Conservation (phyloP, 2,329 filamentous ascomycete genomes). For the Aspergillus brunneoviolaceus region DNA sequence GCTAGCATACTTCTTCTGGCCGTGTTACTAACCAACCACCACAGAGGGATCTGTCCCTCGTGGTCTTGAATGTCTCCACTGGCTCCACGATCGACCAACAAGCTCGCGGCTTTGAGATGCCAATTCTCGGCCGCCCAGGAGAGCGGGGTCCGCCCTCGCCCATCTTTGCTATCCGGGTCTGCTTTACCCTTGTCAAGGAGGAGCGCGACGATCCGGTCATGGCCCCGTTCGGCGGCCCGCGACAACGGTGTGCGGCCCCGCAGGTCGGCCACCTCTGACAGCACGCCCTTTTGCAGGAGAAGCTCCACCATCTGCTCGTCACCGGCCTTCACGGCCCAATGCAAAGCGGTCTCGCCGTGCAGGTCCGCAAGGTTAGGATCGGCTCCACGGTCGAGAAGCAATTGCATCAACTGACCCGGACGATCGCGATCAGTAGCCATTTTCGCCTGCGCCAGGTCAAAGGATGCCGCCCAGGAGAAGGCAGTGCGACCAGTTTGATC, state of each 20-base stretch:
- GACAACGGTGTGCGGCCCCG: constrained; percentile 16
- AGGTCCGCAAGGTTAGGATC: constrained; percentile 13
- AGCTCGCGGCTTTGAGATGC: constrained; percentile 7
- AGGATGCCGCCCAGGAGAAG: constrained; percentile 14
- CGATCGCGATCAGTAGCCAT: not conserved
- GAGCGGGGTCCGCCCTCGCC: constrained; percentile 9
- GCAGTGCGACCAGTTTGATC: constrained; percentile 13
- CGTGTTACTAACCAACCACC: constrained; percentile 15
- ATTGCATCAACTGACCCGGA: constrained; percentile 5
- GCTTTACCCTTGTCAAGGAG: constrained; percentile 6
- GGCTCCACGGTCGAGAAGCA: constrained; percentile 13
- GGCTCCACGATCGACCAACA: constrained; percentile 7
- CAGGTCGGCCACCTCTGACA: constrained; percentile 4
- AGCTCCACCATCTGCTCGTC: constrained; percentile 9
- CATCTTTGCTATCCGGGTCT: constrained; percentile 11
- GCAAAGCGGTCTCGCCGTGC: constrained; percentile 14
- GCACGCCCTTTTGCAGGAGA: constrained; percentile 10
- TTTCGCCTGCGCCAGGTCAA: not conserved
- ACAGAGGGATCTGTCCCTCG: constrained; percentile 16
- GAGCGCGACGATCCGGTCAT: constrained; percentile 1
- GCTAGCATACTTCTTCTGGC: not conserved
- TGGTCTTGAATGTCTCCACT: constrained; percentile 15
- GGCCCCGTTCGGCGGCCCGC: constrained; percentile 11
- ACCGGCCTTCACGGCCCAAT: constrained; percentile 15
- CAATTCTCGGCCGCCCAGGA: constrained; percentile 16